These are phyloP conservation scores for Hymenotorrendiella dingleyae DNA, from an alignment of 2,329 filamentous ascomycete species.

Conservation along the genomic window DNA sequence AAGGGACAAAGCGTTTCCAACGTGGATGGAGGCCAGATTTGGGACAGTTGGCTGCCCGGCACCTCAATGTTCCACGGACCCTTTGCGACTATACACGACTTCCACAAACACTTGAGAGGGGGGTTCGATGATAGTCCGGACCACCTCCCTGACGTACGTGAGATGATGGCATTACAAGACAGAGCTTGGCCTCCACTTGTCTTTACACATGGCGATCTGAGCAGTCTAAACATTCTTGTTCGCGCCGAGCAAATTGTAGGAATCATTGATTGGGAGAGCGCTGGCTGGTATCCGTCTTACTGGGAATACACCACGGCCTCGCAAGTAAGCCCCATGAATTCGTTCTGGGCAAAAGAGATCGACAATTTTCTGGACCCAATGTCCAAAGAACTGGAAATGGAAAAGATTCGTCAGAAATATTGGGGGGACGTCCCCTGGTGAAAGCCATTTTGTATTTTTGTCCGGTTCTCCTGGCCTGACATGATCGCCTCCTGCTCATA, in stretches of 20 bases:
- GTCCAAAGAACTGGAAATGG: conserved; percentile 36
- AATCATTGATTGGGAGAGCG: conserved; percentile 38
- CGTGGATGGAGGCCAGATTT: conserved; percentile 30
- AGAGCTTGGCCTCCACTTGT: conserved; percentile 8
- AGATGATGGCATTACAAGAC: conserved; percentile 16
- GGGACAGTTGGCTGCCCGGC: conserved; percentile 30
- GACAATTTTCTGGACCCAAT: conserved; percentile 35
- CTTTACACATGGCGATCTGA: conserved; percentile 42
- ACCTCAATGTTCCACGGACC: conserved; percentile 26
- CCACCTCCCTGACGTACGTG: conserved; percentile 5
- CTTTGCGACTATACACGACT: conserved; percentile 29
- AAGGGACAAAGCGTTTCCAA: conserved; percentile 26
- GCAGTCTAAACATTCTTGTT: conserved; percentile 39
- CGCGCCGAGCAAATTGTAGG: conserved; percentile 34
- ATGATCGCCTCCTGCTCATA: too few relatives aligned
- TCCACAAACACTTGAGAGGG: conserved; percentile 30
- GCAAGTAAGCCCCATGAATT: conserved; percentile 36
- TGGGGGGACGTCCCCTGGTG: conserved; percentile 4
- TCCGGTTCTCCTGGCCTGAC: too few relatives aligned
- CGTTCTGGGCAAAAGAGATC: conserved; percentile 34
- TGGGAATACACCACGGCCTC: conserved; percentile 36
- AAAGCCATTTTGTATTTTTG: too few relatives aligned
- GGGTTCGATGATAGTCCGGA: conserved; percentile 10
- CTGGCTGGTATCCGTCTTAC: conserved; percentile 35
- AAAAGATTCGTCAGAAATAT: conserved; percentile 28